Conservation (phyloP, 2,329 filamentous ascomycete genomes). For the Aspergillus pseudoviridinutans region DNA sequence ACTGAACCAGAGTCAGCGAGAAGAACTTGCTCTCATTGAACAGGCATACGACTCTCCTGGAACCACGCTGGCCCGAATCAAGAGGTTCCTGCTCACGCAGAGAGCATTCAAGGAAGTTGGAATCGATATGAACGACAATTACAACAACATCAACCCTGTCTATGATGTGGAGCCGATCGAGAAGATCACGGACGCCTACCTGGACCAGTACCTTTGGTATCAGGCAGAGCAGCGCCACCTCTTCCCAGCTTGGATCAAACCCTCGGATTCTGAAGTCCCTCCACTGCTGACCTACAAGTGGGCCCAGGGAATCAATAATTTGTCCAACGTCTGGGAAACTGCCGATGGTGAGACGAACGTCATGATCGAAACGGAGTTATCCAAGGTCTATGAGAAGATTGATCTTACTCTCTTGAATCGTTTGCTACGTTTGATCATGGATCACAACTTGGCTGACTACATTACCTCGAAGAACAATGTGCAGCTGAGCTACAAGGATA, state of each 20-base stretch:
- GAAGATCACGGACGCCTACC: slow-evolving; percentile 98
- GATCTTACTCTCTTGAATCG: slow-evolving; percentile 94
- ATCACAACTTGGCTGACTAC: slow-evolving; percentile 98
- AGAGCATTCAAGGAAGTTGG: slow-evolving; percentile 98
- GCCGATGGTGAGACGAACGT: slow-evolving; percentile 95
- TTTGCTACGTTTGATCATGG: slow-evolving; percentile 92
- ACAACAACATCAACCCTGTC: slow-evolving; percentile 97
- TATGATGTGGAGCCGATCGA: slow-evolving; percentile 99
- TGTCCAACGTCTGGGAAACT: slow-evolving; percentile 91
- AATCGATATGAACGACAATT: slow-evolving; percentile 99
- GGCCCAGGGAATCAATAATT: slow-evolving; percentile 98
- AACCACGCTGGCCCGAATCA: slow-evolving; percentile 92
- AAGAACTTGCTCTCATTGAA: slow-evolving; percentile 93
- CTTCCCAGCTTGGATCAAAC: slow-evolving; percentile 99
- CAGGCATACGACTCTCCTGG: slow-evolving; percentile 98
- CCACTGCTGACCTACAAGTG: slow-evolving; percentile 95
- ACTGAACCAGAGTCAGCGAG: slow-evolving; percentile 94
- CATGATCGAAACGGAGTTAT: slow-evolving; percentile 95
- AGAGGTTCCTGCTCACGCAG: slow-evolving; percentile 94
- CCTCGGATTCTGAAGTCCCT: slow-evolving; percentile 95
- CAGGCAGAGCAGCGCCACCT: slow-evolving; percentile 95
- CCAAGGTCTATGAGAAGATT: slow-evolving; percentile 99
- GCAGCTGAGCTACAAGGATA: slow-evolving; percentile 98
- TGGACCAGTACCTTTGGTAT: slow-evolving; percentile 99
- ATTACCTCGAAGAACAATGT: slow-evolving; percentile 99